Percentiles rank a stretch among this genome's conserved stretches.
phyloP scores from a whole-genome alignment of 169 alveolate genomes.

The Cryptosporidium andersoni region DNA sequence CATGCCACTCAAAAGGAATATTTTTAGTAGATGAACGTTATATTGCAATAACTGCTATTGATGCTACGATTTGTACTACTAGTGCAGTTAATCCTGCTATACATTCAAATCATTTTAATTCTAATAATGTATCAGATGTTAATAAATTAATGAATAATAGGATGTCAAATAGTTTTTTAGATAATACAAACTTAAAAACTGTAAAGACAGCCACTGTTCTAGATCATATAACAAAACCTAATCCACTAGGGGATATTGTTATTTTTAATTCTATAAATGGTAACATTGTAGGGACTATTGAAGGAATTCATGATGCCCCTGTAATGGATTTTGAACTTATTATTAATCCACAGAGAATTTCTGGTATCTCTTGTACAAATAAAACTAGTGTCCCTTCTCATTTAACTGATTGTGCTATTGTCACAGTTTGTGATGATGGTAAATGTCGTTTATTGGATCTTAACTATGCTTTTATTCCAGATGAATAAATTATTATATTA shows the following conservation, averaged over 20 bases:
- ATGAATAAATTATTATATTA: neutral
- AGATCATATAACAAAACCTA: constrained; percentile 17
- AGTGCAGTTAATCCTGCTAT: neutral
- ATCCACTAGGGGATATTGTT: constrained; percentile 44
- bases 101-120: no score
- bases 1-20: constrained; percentile 61
- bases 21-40: constrained; percentile 56
- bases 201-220: neutral
- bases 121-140: no score
- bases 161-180: neutral
- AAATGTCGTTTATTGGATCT: constrained; percentile 45
- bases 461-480: neutral
- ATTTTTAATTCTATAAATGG: constrained; percentile 41
- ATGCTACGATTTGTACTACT: constrained; percentile 2
- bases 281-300: constrained; percentile 15
- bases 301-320: constrained; percentile 69
- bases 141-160: no score
- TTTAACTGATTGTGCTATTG: constrained; percentile 34
- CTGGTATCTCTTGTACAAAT: neutral
- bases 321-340: constrained; percentile 55
- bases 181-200: neutral
- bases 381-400: neutral
- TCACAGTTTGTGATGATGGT: constrained; percentile 63
- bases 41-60: constrained; percentile 26
- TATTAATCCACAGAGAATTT: constrained; percentile 1